Conservation (phyloP, 192 early-diverging fungal species). For the Geosiphon pyriformis region DNA sequence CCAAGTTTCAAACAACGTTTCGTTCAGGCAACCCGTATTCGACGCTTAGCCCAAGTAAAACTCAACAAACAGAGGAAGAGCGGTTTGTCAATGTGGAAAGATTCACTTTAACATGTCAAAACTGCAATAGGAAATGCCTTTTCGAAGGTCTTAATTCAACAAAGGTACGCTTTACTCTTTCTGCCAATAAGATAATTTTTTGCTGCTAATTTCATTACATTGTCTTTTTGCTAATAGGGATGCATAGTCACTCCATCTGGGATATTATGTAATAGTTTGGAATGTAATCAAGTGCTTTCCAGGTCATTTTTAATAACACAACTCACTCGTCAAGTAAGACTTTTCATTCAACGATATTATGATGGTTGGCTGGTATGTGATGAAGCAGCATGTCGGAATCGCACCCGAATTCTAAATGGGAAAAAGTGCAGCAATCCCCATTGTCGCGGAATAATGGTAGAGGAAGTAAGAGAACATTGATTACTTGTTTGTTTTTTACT, state of each 20-base stretch:
- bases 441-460: conserved; percentile 62
- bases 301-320: conserved; percentile 54
- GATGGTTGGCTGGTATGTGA: conserved; percentile 74
- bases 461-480: conserved; percentile 46
- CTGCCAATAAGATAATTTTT: conserved; percentile 15
- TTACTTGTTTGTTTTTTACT: neutral
- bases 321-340: conserved; percentile 58
- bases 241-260: neutral
- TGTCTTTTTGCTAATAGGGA: conserved; percentile 13
- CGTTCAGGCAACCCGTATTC: conserved; percentile 29
- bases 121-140: conserved; percentile 47
- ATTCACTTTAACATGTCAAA: conserved; percentile 54
- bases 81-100: conserved; percentile 70
- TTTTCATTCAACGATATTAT: conserved; percentile 66
- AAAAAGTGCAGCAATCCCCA: conserved; percentile 62
- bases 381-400: conserved; percentile 61
- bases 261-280: conserved; percentile 39
- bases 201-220: conserved; percentile 26
- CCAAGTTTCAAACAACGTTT: conserved; percentile 45
- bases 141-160: conserved; percentile 34
- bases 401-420: conserved; percentile 60
- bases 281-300: conserved; percentile 46
- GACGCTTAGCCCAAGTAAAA: conserved; percentile 68
- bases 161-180: conserved; percentile 23
- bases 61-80: conserved; percentile 66